Evolutionary conservation across 768 basidiomycete species (phyloP), one percentile per base, ranked within the genome.

Genomic region (Mycena maculata): DNA sequence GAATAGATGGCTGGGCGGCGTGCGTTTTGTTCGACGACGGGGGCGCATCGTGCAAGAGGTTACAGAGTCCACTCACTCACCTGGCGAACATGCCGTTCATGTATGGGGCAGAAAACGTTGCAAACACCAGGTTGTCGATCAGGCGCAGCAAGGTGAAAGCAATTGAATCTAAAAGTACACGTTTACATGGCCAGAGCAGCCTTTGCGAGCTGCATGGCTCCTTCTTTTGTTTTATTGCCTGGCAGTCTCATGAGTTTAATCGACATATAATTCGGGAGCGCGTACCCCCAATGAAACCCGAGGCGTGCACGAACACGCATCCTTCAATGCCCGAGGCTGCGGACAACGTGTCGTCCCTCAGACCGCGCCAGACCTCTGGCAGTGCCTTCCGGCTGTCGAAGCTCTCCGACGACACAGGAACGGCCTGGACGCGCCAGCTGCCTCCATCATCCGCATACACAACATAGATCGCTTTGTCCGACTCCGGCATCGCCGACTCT

Each of bases 271-370:
- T 50, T 8, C 55, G 31, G 13, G 60, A 64, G 60, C 22, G 60
- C 87, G 67, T 68, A 90, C 96, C 96, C 73, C 98, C 98, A 74
- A 96, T 99, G 78, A 99, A 99, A 10, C 98, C 98, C 64, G 92
- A 92, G 1, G 96, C 95, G 79, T 99, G 98, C 27, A 96, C 90
- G 74, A 99, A 99, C 59, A 98, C 88, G 56, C 96, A 86, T 1
- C 91, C 95, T 0, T 88, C 86, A 65, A 98, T 88, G 3, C 94
- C 94, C 18, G 88, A 88, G 9, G 87, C 79, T 69, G 86, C 80
- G 50, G 91, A 92, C 42, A 99, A 82, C 48, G 86, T 86, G 12
- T 93, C 92, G 77, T 99, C 97, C 50, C 98, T 85, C 41, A 95
- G 79, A 8, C 98, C 98, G 67, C 96, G 86, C 98, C 98, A 99